Base-by-base conservation (phyloP, 108 stramenopile species). In the Cylindrotheca closterium region DNA sequence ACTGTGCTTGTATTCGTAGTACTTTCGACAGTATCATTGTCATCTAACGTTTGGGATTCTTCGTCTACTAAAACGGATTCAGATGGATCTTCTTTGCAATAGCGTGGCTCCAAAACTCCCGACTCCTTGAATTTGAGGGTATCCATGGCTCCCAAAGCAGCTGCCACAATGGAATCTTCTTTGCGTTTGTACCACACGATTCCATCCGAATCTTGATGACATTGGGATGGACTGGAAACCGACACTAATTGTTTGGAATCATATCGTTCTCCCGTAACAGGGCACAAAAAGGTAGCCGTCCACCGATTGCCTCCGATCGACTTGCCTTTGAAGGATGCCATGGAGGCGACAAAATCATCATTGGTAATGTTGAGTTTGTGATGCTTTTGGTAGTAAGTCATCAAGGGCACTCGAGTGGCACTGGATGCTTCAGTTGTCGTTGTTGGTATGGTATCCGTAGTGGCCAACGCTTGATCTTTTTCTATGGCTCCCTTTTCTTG, bases 231-330 rank as follows among this genome's bases (percentile, higher is more conserved):
- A 4, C 7, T 22, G 2, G 7, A 4, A 0, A 58, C 26, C 1
- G 30, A 27, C 30, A 17, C 2, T 24, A 71, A 33, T 8, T 28
- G 8, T 5, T 71, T 71, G 3, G 68, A 29, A 42, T 66, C 63
- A 55, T 64, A 73, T 0, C 54, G 47, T 26, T 65, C 51, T 0
- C 58, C 73, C 17, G 69, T 67, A 15, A 79, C 23, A 0, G 79
- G 79, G 50, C 79, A 74, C 15, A 71, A 50, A 58, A 79, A 79
- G 28, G 64, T 34, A 1, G 79, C 73, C 3, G 79, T 74, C 69
- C 69, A 74, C 31, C 26, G 5, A 8, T 50, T 47, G 18, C 66
- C 60, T 15, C 49, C 67, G 2, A 12, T 19, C 25, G 25, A 26
- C 15, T 57, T 30, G 47, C 55, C 56, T 27, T 51, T 46, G 54